Evolutionary conservation across 2,329 filamentous ascomycete species (phyloP).

Genomic region (Metarhizium brunneum): DNA sequence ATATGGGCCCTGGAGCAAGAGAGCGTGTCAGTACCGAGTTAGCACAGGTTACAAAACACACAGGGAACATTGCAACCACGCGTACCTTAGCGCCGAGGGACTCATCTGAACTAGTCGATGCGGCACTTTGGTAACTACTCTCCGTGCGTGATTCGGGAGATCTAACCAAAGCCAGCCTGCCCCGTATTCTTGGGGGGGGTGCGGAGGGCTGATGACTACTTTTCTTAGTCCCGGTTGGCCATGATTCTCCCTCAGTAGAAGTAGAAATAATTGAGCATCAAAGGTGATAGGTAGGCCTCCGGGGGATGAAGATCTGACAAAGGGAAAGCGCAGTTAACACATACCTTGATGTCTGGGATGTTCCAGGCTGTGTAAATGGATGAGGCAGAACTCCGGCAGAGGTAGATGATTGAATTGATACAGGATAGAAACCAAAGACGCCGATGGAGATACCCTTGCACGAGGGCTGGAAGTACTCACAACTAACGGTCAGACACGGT

Average conservation of each 20-base stretch:
- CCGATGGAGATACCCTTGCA: neutral
- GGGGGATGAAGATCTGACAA: neutral
- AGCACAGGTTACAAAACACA: neutral
- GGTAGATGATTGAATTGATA: neutral
- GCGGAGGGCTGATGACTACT: neutral
- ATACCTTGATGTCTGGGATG: neutral
- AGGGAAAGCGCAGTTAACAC: neutral
- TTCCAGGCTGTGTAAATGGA: neutral
- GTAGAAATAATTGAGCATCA: neutral
- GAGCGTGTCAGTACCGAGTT: conserved; percentile 8
- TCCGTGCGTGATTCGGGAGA: conserved; percentile 4
- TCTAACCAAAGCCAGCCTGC: conserved; percentile 6
- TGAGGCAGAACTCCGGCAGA: neutral
- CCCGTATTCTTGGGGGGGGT: neutral
- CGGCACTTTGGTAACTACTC: neutral
- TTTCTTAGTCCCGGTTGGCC: neutral
- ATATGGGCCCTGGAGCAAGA: conserved; percentile 6
- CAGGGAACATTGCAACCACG: neutral
- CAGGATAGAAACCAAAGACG: neutral
- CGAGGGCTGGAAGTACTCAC: neutral
- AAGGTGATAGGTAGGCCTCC: neutral
- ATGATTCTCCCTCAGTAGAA: neutral
- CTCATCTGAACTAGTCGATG: conserved; percentile 10
- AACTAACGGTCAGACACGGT: conserved; percentile 2
- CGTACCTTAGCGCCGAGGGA: conserved; percentile 9